Evolutionary conservation across 805 yeast genomes (phyloP), one percentile per base, ranked within the genome.

Genomic region (Candida sphagnicola): DNA sequence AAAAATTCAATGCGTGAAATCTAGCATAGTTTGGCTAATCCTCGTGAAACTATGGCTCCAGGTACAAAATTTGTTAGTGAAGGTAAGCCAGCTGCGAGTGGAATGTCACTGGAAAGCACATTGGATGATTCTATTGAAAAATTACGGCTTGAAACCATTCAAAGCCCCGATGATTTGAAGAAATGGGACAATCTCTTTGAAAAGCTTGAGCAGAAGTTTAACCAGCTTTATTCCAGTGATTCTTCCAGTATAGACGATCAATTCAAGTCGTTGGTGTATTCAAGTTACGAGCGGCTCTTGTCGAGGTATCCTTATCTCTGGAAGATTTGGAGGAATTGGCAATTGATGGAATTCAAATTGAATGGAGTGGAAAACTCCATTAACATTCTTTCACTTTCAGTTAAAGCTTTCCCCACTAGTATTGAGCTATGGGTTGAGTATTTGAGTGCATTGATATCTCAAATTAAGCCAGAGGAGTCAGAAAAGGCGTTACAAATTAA

Each of bases 341-440:
- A 74, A 41, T 66, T 79, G 0, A 51, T 82, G 2, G 76, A 72
- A 40, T 78, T 73, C 44, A 78, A 80, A 44, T 41, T 80, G 28
- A 68, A 70, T 45, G 89, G 88, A 0, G 52, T 74, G 2, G 65
- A 70, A 2, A 65, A 66, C 1, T 78, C 85, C 2, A 59, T 80
- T 2, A 54, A 56, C 3, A 59, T 75, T 0, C 49, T 82, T 31
- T 61, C 63, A 37, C 51, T 59, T 24, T 67, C 80, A 0, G 69
- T 80, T 4, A 63, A 61, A 5, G 59, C 64, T 0, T 78, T 74
- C 45, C 85, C 86, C 2, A 61, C 65, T 25, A 78, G 84, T 4
- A 46, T 82, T n/a, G 84, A 78, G 11, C 59, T 85, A 1, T 84
- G 91, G 91, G 50, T 68, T 1, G 89, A 83, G 46, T 83, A 80